phyloP scores from a whole-genome alignment of 2,329 filamentous ascomycete genomes.

The Emmonsiellopsis sp. region DNA sequence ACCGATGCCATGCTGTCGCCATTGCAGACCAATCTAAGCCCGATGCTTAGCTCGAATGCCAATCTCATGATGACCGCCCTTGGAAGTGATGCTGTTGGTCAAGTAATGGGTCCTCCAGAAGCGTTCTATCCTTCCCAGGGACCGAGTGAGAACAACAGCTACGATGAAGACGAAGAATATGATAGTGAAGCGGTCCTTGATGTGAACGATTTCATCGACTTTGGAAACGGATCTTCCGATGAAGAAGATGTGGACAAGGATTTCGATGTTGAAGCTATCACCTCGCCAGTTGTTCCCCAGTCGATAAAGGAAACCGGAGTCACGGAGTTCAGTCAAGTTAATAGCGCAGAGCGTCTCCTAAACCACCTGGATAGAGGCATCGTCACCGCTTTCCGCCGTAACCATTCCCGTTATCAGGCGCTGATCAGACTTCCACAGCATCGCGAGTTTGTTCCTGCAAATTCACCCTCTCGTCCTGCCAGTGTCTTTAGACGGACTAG shows the following conservation, averaged over 20 bases:
- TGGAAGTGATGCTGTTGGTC: conserved; percentile 43
- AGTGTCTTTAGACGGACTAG: conserved; percentile 35
- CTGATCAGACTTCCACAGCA: conserved; percentile 39
- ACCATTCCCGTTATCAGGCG: conserved; percentile 42
- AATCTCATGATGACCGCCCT: conserved; percentile 74
- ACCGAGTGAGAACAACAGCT: conserved; percentile 45
- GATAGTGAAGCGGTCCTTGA: conserved; percentile 53
- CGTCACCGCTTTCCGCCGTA: conserved; percentile 67
- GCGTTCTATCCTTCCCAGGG: conserved; percentile 62
- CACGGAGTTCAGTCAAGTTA: background rate
- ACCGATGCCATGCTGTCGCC: conserved; percentile 33
- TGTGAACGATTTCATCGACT: conserved; percentile 64
- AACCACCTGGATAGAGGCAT: conserved; percentile 60
- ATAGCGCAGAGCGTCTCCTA: conserved; percentile 43
- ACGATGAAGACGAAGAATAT: conserved; percentile 56
- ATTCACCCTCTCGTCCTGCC: conserved; percentile 32
- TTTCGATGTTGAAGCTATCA: conserved; percentile 34
- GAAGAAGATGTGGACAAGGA: conserved; percentile 48
- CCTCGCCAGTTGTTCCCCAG: conserved; percentile 40
- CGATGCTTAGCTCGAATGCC: conserved; percentile 57
- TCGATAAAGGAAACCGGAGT: background rate
- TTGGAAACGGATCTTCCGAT: conserved; percentile 50
- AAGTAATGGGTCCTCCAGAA: conserved; percentile 63
- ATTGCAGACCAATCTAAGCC: conserved; percentile 29
- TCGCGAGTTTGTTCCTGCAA: conserved; percentile 35